Percentiles rank a stretch among this genome's conserved stretches.
Conservation (phyloP, 371 early-diverging fungal genomes). For the Mortierella sp. region DNA sequence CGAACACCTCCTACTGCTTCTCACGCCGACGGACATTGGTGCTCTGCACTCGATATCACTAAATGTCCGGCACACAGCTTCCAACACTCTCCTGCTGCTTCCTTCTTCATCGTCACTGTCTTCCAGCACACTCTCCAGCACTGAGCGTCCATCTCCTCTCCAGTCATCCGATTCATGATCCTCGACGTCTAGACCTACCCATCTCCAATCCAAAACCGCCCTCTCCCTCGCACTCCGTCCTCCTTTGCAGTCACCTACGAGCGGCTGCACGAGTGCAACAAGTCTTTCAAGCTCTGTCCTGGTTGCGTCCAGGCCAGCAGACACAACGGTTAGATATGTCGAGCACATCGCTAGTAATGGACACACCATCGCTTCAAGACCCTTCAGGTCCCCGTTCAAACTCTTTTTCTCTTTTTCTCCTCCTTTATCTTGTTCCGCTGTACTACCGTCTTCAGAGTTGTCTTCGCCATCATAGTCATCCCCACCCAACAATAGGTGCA, state of each 20-base stretch:
- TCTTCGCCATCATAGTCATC: background rate
- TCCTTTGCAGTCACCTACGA: background rate
- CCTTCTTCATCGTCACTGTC: background rate
- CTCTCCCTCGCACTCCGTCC: background rate
- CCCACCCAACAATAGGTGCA: background rate
- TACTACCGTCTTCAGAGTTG: background rate
- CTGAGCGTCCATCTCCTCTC: background rate
- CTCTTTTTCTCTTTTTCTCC: background rate
- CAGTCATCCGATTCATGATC: background rate
- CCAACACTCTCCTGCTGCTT: background rate
- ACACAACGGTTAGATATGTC: constrained; percentile 22
- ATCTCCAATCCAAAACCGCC: constrained; percentile 3
- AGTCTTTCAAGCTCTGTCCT: constrained; percentile 19
- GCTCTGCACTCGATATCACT: background rate
- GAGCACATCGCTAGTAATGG: constrained; percentile 31
- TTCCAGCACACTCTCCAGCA: background rate
- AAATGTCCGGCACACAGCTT: background rate
- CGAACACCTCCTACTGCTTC: background rate
- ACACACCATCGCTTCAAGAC: background rate
- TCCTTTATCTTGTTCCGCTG: background rate
- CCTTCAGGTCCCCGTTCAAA: background rate
- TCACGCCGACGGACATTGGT: background rate
- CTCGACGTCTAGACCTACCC: background rate
- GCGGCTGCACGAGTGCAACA: background rate
- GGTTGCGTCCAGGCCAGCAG: constrained; percentile 10